Evolutionary conservation across 1,284 basidiomycete species (phyloP), one percentile per base, ranked within the genome.

Genomic region (Exsudoporus floridanus): DNA sequence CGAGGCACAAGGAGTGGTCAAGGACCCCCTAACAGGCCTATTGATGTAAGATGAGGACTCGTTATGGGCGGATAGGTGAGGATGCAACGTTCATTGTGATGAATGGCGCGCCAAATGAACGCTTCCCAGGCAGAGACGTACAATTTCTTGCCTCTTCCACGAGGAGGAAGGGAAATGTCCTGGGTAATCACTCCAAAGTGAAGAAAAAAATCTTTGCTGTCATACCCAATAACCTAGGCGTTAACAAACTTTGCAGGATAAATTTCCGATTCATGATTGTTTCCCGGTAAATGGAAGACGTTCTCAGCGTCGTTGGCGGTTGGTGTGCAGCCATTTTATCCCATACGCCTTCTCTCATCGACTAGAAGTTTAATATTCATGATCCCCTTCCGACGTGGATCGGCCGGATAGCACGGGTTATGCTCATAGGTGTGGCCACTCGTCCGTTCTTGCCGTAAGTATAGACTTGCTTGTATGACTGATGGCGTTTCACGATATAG

Each of bases 341-440:
- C 47, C 30, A 59, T 52, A 53, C 10, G 16, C 46, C 54, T 28
- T 54, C 27, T 31, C 60, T 58, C 41, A 53, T 62, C 3, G 57
- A 61, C 49, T 54, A 56, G 60, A 65, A 63, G 46, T 48, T 66
- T 18, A 60, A 65, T 7, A 60, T 66, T 52, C 65, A 64, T 40
- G 64, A 68, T 44, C 64, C 60, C 28, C 59, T 67, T 16, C 58
- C 52, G 36, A 64, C 56, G 13, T 63, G 63, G 59, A 57, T 67
- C 30, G 61, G 50, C 49, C 55, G 55, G 37, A 53, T 41, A 13
- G 66, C 54, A 12, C 52, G 59, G 4, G 55, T 65, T n/a, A 57
- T 59, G 13, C 49, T 70, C 19, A 62, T 65, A 16, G 60, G 60
- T 14, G 59, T 60, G 33, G 60, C 57, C 5, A 57, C 60, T 38